phyloP scores from a whole-genome alignment of 1,139 yeast genomes.

The Suhomyces terraborum region DNA sequence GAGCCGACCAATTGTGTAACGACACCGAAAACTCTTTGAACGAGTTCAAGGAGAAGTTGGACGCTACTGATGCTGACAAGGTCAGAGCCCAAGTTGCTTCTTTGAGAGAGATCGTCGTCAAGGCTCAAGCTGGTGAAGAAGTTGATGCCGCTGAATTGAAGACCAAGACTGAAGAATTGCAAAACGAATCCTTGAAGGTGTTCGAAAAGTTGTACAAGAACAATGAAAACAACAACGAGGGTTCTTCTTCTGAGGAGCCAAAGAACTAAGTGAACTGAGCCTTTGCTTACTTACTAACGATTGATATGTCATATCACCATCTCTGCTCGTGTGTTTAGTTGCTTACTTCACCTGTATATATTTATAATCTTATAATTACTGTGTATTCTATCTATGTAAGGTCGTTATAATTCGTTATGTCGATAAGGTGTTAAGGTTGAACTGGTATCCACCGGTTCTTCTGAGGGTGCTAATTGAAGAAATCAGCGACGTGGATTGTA shows the following conservation, averaged over 20 bases:
- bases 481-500: conserved; percentile 18
- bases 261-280: conserved; percentile 37
- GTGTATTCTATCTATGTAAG: conserved; percentile 1
- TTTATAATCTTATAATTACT: conserved; percentile 9
- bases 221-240: conserved; percentile 36
- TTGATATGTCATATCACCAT: conserved; percentile 13
- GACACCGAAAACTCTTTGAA: conserved; percentile 93
- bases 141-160: conserved; percentile 83
- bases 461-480: conserved; percentile 20
- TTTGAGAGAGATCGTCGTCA: conserved; percentile 87
- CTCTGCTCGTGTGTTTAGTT: conserved; percentile 15
- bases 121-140: conserved; percentile 91
- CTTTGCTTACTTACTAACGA: conserved; percentile 18
- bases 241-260: conserved; percentile 37
- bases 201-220: conserved; percentile 97
- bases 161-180: conserved; percentile 93
- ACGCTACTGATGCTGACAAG: conserved; percentile 83
- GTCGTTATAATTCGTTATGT: neutral
- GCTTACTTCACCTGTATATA: conserved; percentile 22
- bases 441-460: conserved; percentile 24
- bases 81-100: conserved; percentile 74
- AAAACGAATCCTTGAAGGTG: conserved; percentile 86
- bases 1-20: conserved; percentile 94
- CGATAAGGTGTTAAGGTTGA: conserved; percentile 11
- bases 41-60: conserved; percentile 93